Evolutionary conservation across 2,329 filamentous ascomycete species (phyloP).

Genomic region (Talaromyces sp.): DNA sequence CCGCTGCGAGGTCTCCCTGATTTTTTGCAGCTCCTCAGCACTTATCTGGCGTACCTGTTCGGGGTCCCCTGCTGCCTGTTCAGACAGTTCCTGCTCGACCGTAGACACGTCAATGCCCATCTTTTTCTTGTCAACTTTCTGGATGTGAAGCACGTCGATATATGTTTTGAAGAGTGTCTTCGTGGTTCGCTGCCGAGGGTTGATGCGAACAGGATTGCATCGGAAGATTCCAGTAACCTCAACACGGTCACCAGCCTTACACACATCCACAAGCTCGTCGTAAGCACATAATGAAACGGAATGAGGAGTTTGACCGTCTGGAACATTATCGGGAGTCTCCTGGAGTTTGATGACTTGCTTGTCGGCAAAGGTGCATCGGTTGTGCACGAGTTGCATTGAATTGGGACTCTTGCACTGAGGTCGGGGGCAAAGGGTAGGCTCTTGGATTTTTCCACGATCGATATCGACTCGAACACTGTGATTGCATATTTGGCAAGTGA

Average conservation of each 20-base stretch:
- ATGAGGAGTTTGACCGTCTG: conserved; percentile 93
- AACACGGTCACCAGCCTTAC: conserved; percentile 94
- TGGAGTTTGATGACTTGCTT: conserved; percentile 99
- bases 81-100: conserved; percentile 75
- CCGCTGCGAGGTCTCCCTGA: conserved; percentile 72
- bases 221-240: conserved; percentile 97
- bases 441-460: conserved; percentile 91
- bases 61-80: conserved; percentile 64
- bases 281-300: conserved; percentile 95
- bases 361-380: conserved; percentile 88
- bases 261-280: conserved; percentile 94
- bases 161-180: conserved; percentile 99
- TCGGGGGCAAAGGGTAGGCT: conserved; percentile 86
- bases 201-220: conserved; percentile 87
- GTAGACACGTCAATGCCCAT: conserved; percentile 89
- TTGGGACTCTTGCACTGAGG: conserved; percentile 77
- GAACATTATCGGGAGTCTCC: conserved; percentile 91
- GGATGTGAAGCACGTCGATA: conserved; percentile 89
- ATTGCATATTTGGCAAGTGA: conserved; percentile 89
- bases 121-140: conserved; percentile 93
- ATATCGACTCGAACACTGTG: conserved; percentile 87
- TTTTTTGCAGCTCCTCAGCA: conserved; percentile 84
- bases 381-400: conserved; percentile 98
- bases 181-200: conserved; percentile 84
- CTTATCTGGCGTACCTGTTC: conserved; percentile 80